Evolutionary conservation across 371 early-diverging fungal species (phyloP), one percentile per base, ranked within the genome.

Genomic region (Zopfochytrium polystomum): DNA sequence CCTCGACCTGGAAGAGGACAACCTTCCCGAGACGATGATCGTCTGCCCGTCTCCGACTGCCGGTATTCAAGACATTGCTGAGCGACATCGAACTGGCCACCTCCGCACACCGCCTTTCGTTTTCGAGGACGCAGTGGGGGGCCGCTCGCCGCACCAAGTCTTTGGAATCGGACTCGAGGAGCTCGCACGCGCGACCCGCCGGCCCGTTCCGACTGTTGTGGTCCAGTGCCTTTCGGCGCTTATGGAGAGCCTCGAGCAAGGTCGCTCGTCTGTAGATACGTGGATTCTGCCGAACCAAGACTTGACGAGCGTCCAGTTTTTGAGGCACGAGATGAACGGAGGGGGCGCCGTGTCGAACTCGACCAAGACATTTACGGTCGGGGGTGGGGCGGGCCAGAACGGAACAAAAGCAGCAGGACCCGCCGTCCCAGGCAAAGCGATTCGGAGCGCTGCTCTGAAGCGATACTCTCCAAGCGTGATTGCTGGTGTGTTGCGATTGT

Each of bases 261-360:
- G 65, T 26, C 51, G 63, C 52, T 33, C 51, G 15, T 23, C 60
- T 1, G 34, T 72, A 26, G 73, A 68, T 33, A 66, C 66, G 26
- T 72, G 73, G 73, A 53, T 72, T 29, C 32, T 38, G n/a, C 71
- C 66, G 11, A 63, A 65, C 58, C 55, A 44, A 7, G 66, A 68
- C 27, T 45, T 72, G 34, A 51, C 69, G 1, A 52, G 69, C 2
- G 67, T 72, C 15, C 73, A 72, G 60, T 63, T 72, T 55, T 45
- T 72, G 34, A 52, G 73, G 43, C 48, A 59, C 25, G 73, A 72
- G 45, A 66, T 69, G 45, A 62, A 62, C 33, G 32, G 26, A 1
- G 30, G 30, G 43, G 22, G 44, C 18, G 62, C 42, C n/a, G n/a
- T 42, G 42, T n/a, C n/a, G n/a, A n/a, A n/a, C n/a, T n/a, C n/a